Base-by-base conservation (phyloP, 768 basidiomycete species). In the Coprinopsis cinerea region DNA sequence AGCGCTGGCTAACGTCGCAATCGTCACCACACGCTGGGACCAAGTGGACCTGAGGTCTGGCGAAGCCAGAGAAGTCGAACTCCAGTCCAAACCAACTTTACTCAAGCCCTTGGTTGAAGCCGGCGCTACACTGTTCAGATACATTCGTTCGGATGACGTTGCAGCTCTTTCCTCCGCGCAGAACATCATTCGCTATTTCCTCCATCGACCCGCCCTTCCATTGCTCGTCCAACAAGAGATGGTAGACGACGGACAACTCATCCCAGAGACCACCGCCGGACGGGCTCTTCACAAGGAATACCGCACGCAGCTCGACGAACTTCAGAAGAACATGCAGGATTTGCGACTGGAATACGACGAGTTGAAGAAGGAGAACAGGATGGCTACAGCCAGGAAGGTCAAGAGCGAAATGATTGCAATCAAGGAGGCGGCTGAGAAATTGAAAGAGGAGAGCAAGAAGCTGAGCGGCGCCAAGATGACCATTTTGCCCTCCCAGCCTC, bases 181-280 rank as follows among this genome's bases (percentile, higher is more conserved):
- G 42, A 37, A 44, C 26, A 49, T 56, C 22, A 22, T 53, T 14
- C 36, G 51, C 20, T 32, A 42, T 27, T 53, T 51, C 17, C 17
- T 56, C 22, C 42, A 36, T 18, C n/a, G 39, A 11, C 20, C 4
- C 11, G 34, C 35, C 5, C 42, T 27, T 14, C 35, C 51, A 11
- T 36, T 57, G 3, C 34, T 47, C 18, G 51, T 57, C 34, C 56
- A 57, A 22, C 14, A 39, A 22, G 56, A 57, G 23, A 54, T 57
- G 48, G 56, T 54, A 2, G 56, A 57, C 20, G 32, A 54, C 22
- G 44, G 41, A 17, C 51, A 44, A 43, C 23, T 43, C 2, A n/a
- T 57, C 11, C 7, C 39, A 1, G 47, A 54, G 24, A 57, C 56
- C 14, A 41, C 40, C 3, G 56, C 53, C 1, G 56, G 53, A 1